phyloP scores from a whole-genome alignment of 2,329 filamentous ascomycete genomes.

The Pseudogymnoascus sp. region DNA sequence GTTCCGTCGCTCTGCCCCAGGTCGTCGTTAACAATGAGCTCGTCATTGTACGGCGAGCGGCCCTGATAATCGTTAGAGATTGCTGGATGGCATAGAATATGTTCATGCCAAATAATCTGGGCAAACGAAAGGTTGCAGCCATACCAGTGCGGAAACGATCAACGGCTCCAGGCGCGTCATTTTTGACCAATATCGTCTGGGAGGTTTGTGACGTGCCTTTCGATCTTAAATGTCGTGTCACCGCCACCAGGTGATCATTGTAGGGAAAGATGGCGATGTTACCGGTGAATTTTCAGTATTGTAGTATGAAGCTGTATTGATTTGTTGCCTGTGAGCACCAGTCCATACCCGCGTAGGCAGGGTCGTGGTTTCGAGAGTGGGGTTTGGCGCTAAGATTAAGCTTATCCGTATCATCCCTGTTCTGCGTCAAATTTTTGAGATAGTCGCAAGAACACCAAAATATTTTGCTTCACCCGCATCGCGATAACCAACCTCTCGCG shows the following conservation, averaged over 20 bases:
- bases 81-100: not conserved
- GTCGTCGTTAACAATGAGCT: conserved; percentile 21
- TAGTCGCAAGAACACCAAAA: conserved; percentile 9
- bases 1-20: not conserved
- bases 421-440: conserved; percentile 10
- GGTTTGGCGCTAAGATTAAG: conserved; percentile 12
- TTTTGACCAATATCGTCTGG: not conserved
- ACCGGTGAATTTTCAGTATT: not conserved
- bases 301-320: not conserved
- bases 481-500: not conserved
- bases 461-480: conserved; percentile 1
- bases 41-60: conserved; percentile 29
- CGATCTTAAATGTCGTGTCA: not conserved
- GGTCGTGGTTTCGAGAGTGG: conserved; percentile 2
- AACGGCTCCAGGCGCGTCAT: conserved; percentile 24
- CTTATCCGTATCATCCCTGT: conserved; percentile 11
- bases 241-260: not conserved
- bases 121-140: not conserved
- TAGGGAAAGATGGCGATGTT: not conserved
- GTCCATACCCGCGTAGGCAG: not conserved
- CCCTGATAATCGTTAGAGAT: conserved; percentile 20
- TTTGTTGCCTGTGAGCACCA: not conserved
- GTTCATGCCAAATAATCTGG: not conserved
- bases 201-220: not conserved
- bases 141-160: conserved; percentile 24